Percentiles rank a stretch among this genome's conserved stretches.
Evolutionary conservation across 371 early-diverging fungal genomes (phyloP).

Genomic region (Rhizopus microsporus): DNA sequence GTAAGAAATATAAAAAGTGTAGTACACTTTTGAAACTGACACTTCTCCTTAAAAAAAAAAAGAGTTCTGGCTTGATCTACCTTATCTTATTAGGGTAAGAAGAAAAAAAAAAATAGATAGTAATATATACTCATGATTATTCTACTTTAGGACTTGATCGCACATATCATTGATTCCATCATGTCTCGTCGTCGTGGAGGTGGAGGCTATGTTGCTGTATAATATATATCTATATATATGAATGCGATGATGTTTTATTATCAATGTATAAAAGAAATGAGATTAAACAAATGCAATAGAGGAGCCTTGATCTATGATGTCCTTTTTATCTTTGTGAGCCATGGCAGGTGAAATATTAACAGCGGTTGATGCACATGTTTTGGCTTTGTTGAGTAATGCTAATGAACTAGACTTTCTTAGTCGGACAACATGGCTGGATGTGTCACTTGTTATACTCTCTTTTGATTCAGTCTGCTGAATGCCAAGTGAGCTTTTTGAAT

Average conservation of each 20-base stretch:
- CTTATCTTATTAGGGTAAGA: conserved; percentile 47
- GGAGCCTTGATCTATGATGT: conserved; percentile 5
- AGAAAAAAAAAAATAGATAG: not conserved
- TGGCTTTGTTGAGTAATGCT: conserved; percentile 17
- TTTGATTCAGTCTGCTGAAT: conserved; percentile 14
- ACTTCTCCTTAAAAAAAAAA: not conserved
- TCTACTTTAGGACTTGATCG: conserved; percentile 37
- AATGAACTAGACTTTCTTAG: conserved; percentile 25
- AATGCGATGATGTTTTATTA: not conserved
- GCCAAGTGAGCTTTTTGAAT: conserved; percentile 4
- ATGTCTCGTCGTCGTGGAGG: conserved; percentile 49
- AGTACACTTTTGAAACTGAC: not conserved
- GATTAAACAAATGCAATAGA: conserved; percentile 5
- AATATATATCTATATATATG: conserved; percentile 6
- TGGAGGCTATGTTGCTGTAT: conserved; percentile 54
- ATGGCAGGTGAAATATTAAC: conserved; percentile 29
- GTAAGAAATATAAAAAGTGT: conserved; percentile 25
- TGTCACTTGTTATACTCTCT: conserved; percentile 2
- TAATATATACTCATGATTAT: not conserved
- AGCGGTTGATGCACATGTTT: conserved; percentile 28
- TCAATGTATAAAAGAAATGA: not conserved
- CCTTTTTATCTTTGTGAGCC: conserved; percentile 20
- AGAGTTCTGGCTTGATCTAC: conserved; percentile 56
- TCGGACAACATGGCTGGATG: not conserved
- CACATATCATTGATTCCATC: conserved; percentile 46